Conservation (phyloP, 345 rosid genomes). For the Bruguiera gymnorhiza region DNA sequence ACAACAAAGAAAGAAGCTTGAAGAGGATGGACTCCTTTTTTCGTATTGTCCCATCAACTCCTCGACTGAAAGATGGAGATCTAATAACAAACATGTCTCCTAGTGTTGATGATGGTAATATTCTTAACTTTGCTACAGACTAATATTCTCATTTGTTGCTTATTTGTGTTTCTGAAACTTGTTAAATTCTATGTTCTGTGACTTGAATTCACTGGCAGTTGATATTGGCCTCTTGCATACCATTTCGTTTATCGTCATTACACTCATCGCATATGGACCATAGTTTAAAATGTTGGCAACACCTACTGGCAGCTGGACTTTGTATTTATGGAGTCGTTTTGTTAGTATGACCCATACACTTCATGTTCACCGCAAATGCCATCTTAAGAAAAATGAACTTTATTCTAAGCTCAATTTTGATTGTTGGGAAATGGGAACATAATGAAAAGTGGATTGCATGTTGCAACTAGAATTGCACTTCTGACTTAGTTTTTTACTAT, state of each 20-base stretch:
- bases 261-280: no score
- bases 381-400: no score
- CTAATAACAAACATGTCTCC: conserved; percentile 33
- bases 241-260: background rate
- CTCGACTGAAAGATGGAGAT: conserved; percentile 70
- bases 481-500: no score
- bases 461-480: no score
- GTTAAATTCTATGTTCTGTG: background rate
- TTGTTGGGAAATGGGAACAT: no score
- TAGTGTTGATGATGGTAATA: conserved; percentile 43
- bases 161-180: background rate
- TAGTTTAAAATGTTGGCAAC: no score
- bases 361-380: no score
- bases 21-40: conserved; percentile 88
- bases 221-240: background rate
- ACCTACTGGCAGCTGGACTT: no score
- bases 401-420: no score
- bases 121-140: background rate
- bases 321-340: no score
- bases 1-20: conserved; percentile 56
- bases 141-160: background rate
- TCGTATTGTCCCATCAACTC: conserved; percentile 77
- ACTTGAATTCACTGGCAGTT: background rate
- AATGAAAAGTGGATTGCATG: no score
- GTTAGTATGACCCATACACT: no score